A percentile compares a stretch with the other conserved stretches of the same genome.
These are phyloP conservation scores for Allomyces arbusculus DNA, from an alignment of 192 early-diverging fungal genomes.

Conservation along the genomic window DNA sequence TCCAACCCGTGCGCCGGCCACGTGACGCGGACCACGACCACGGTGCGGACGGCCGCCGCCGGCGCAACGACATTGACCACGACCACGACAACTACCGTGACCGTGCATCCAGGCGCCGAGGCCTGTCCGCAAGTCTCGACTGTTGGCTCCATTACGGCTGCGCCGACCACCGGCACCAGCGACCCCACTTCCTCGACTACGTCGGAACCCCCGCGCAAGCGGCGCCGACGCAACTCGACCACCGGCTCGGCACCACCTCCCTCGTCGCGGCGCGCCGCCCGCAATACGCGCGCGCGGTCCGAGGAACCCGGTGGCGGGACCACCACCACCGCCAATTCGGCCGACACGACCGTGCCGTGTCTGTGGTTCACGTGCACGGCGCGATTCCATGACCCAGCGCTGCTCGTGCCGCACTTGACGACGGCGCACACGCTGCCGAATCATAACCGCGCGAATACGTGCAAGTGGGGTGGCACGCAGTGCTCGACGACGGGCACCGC, in stretches of 20 bases:
- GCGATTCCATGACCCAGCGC: conserved; percentile 11
- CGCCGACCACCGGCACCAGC: too few species aligned
- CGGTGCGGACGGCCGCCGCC: not conserved
- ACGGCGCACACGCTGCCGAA: conserved; percentile 17
- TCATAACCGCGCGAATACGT: conserved; percentile 2
- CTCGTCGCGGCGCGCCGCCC: not conserved
- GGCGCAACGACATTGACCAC: not conserved
- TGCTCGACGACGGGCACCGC: not conserved
- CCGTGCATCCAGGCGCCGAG: too few species aligned
- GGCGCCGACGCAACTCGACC: not conserved
- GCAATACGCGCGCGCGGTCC: not conserved
- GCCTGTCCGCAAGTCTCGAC: too few species aligned
- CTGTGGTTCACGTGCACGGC: conserved; percentile 21
- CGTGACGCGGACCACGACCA: not conserved
- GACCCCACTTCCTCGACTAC: too few species aligned
- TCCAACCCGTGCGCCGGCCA: not conserved
- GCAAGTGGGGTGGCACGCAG: not conserved
- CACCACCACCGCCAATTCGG: too few species aligned
- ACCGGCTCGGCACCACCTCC: not conserved
- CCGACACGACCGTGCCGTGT: conserved; percentile 5
- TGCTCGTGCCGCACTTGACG: conserved; percentile 19
- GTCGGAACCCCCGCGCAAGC: too few species aligned
- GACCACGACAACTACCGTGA: not conserved
- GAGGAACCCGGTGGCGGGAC: not conserved
- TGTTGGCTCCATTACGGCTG: too few species aligned